phyloP scores from a whole-genome alignment of 2,329 filamentous ascomycete species.

The Talaromyces marneffei region DNA sequence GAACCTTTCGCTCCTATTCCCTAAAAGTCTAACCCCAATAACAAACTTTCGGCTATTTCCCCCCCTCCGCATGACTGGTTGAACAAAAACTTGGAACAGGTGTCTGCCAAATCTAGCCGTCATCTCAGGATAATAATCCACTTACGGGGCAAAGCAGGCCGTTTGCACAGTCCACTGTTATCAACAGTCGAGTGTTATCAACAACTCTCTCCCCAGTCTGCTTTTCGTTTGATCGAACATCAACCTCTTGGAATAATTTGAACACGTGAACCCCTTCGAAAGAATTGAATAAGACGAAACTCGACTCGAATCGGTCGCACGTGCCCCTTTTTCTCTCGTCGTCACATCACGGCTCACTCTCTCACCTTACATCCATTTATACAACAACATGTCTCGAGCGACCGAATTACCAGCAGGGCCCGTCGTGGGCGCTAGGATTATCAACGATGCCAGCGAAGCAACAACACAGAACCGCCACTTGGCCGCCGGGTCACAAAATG shows the following conservation, averaged over 20 bases:
- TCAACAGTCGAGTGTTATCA: background rate
- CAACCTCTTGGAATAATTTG: background rate
- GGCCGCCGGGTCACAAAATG: background rate
- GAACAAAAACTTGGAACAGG: background rate
- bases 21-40: background rate
- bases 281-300: background rate
- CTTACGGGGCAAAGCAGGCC: background rate
- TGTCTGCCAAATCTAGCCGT: background rate
- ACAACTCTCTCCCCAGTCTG: background rate
- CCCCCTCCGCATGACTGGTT: background rate
- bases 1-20: background rate
- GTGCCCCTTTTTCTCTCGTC: background rate
- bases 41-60: background rate
- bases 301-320: background rate
- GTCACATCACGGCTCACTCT: background rate
- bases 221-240: background rate
- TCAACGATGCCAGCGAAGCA: background rate
- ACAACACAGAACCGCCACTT: background rate
- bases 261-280: background rate
- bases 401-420: conserved; percentile 9
- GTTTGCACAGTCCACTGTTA: background rate
- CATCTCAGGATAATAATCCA: background rate
- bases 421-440: conserved; percentile 10
- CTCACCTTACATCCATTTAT: background rate
- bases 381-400: conserved; percentile 7